These are phyloP conservation scores for Trypanosoma lewisi DNA, from an alignment of 208 protist genomes.

Conservation along the genomic window DNA sequence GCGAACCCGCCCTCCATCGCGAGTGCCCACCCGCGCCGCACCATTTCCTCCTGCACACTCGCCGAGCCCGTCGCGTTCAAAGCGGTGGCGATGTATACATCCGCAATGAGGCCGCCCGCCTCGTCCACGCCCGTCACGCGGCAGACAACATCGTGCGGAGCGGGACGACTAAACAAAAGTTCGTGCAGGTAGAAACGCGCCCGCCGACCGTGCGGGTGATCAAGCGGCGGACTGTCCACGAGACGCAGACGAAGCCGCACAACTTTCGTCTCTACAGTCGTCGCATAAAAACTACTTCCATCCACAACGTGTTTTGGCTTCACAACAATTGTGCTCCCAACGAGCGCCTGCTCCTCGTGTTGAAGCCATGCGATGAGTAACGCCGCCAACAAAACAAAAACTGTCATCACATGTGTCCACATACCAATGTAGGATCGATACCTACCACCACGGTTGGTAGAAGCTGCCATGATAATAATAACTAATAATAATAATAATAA, in stretches of 20 bases:
- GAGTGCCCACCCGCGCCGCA: slow-evolving; percentile 21
- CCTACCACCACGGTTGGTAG: not conserved
- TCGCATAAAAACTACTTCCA: slow-evolving; percentile 25
- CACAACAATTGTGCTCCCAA: slow-evolving; percentile 13
- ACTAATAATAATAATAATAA: too few relatives aligned
- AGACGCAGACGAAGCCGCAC: slow-evolving; percentile 22
- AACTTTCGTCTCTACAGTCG: slow-evolving; percentile 10
- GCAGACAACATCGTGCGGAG: slow-evolving; percentile 4
- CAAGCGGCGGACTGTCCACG: slow-evolving; percentile 9
- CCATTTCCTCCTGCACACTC: slow-evolving; percentile 26
- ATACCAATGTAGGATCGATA: not conserved
- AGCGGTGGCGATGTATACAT: slow-evolving; percentile 1
- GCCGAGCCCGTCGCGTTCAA: not conserved
- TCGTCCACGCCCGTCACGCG: slow-evolving; percentile 15
- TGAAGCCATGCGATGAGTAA: not conserved
- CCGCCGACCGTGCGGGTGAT: slow-evolving; percentile 15
- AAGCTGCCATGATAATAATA: not conserved
- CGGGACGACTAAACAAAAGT: slow-evolving; percentile 1
- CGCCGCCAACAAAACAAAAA: not conserved
- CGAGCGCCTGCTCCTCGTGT: not conserved
- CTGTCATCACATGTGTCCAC: not conserved
- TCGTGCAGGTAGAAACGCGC: slow-evolving; percentile 8
- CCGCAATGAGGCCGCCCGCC: slow-evolving; percentile 13
- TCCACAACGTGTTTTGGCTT: slow-evolving; percentile 16
- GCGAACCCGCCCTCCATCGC: slow-evolving; percentile 14